Evolutionary conservation across 2,329 filamentous ascomycete genomes (phyloP), one percentile per base, ranked within the genome.

Genomic region (Beauveria caledonica): DNA sequence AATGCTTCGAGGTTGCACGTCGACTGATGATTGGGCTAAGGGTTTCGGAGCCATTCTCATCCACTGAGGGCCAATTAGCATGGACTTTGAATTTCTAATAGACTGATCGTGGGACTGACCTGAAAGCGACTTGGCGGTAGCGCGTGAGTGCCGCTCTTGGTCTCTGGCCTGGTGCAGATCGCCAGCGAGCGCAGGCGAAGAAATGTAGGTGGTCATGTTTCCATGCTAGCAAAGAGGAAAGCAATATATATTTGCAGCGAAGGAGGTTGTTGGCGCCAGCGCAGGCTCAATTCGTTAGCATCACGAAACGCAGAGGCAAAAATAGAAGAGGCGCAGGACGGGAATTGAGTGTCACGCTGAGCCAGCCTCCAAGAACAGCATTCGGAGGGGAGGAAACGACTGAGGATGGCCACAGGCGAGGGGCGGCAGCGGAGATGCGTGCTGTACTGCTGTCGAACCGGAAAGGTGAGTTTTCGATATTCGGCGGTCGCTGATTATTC

Each of bases 161-260:
- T 57, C 53, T 48, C 45, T 46, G 42, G 33, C 15, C 7, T 29
- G 2, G 27, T 61, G 60, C 19, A 45, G 52, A 61, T 61, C 60
- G 46, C 48, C 46, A 23, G 48, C 39, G 21, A 48, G 36, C 10
- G 53, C 27, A 29, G 53, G 60, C 45, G 60, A 48, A 40, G 60
- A 53, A 25, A 61, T 21, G 60, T 57, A 40, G 45, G 46, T 52
- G n/a, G 60, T 52, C 60, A 61, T 61, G 46, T 44, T 61, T 36
- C 53, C 60, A 61, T 61, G 11, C 53, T 61, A 57, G 21, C 45
- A 46, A 52, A 9, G 27, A 44, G 39, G 9, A 39, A 36, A 56
- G 56, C n/a, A 52, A 52, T 39, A 6, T 40, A 17, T 21, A 10
- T 50, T 58, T 40, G 13, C 36, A 9, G 27, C 6, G 19, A 17